Evolutionary conservation across 495 filamentous ascomycete genomes (phyloP).

Genomic region (Platismatia glauca): DNA sequence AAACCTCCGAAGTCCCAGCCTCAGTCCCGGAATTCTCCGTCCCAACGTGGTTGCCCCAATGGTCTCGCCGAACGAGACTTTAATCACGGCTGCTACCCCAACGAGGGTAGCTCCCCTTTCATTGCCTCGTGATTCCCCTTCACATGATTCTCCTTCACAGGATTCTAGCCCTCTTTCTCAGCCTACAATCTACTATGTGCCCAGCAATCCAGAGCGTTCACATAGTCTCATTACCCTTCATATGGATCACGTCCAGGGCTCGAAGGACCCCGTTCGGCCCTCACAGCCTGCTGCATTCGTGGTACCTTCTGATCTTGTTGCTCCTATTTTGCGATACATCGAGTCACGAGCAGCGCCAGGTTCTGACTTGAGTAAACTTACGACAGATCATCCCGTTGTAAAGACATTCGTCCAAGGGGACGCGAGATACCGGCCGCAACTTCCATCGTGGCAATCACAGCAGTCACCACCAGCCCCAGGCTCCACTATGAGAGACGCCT

Average conservation of each 20-base stretch:
- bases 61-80: neutral
- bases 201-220: neutral
- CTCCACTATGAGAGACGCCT: neutral
- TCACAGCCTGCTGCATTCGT: neutral
- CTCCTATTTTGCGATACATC: neutral
- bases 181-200: neutral
- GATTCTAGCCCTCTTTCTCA: neutral
- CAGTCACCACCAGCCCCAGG: neutral
- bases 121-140: too few species aligned
- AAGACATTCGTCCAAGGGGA: neutral
- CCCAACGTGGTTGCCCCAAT: neutral
- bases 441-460: neutral
- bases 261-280: neutral
- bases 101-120: neutral
- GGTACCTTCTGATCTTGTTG: neutral
- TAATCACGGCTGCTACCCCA: neutral
- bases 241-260: neutral
- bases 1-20: neutral
- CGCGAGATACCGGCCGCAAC: neutral
- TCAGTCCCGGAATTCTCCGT: neutral
- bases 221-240: neutral
- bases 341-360: neutral
- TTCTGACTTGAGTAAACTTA: conserved; percentile 6
- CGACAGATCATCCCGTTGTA: neutral
- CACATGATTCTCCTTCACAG: neutral